phyloP scores from a whole-genome alignment of 768 basidiomycete species.

The Termitomyces sp. region DNA sequence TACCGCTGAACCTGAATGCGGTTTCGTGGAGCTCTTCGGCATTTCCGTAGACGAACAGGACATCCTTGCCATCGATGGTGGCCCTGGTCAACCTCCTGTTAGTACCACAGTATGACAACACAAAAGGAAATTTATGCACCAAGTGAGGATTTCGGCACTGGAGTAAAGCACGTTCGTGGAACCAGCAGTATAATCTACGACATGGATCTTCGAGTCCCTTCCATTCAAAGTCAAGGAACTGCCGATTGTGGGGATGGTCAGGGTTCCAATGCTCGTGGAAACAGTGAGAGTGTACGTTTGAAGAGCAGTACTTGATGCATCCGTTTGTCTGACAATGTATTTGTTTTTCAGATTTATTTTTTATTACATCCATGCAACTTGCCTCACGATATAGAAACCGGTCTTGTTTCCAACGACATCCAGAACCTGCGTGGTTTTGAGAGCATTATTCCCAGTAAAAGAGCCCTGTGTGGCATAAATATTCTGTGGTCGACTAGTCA shows the following conservation, averaged over 20 bases:
- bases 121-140: slow-evolving; percentile 20
- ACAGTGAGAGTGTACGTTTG: slow-evolving; percentile 38
- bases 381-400: slow-evolving; percentile 42
- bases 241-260: slow-evolving; percentile 38
- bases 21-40: slow-evolving; percentile 43
- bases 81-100: slow-evolving; percentile 25
- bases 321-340: slow-evolving; percentile 25
- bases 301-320: slow-evolving; percentile 29
- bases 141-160: slow-evolving; percentile 43
- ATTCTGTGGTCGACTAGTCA: slow-evolving; percentile 41
- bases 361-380: not conserved
- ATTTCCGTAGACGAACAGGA: slow-evolving; percentile 43
- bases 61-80: slow-evolving; percentile 40
- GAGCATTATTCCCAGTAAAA: slow-evolving; percentile 41
- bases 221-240: slow-evolving; percentile 38
- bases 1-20: slow-evolving; percentile 32
- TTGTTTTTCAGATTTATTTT: not conserved
- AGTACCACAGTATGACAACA: not conserved
- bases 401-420: slow-evolving; percentile 43
- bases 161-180: slow-evolving; percentile 39
- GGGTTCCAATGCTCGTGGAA: slow-evolving; percentile 36
- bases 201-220: slow-evolving; percentile 48
- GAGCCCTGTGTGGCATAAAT: slow-evolving; percentile 32
- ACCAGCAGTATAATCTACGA: slow-evolving; percentile 44
- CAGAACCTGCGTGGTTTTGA: slow-evolving; percentile 43